These are phyloP conservation scores for Pseudocercospora ulei DNA, from an alignment of 2,329 filamentous ascomycete species.

Conservation along the genomic window DNA sequence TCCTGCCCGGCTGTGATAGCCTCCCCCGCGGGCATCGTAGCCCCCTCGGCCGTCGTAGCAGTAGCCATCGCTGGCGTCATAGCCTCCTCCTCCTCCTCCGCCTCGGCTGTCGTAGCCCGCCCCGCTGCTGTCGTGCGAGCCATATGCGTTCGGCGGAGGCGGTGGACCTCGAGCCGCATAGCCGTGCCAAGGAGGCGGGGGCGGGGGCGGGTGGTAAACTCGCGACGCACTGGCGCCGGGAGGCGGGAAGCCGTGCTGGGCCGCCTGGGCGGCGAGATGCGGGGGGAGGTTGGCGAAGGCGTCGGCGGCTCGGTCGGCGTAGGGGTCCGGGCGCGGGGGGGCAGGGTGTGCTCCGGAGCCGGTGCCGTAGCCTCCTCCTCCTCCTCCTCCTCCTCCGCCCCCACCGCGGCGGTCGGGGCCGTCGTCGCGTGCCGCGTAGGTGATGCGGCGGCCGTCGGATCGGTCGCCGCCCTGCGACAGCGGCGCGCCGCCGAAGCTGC, in stretches of 20 bases:
- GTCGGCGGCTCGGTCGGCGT: slow-evolving; percentile 18
- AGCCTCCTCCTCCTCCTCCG: slow-evolving; percentile 25
- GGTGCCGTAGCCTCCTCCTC: slow-evolving; percentile 21
- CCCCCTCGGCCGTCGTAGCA: slow-evolving; percentile 12
- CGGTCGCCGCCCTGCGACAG: slow-evolving; percentile 44
- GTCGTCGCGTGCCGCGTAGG: slow-evolving; percentile 40
- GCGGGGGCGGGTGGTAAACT: slow-evolving; percentile 13
- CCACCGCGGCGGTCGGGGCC: slow-evolving; percentile 23
- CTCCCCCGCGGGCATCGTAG: slow-evolving; percentile 12
- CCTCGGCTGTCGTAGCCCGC: slow-evolving; percentile 21
- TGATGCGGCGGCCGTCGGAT: slow-evolving; percentile 44
- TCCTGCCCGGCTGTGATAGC: slow-evolving; percentile 12
- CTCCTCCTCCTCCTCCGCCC: slow-evolving; percentile 16
- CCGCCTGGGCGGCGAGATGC: slow-evolving; percentile 32
- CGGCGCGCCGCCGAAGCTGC: slow-evolving; percentile 60
- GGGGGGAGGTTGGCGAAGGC: slow-evolving; percentile 30
- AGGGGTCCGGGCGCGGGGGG: slow-evolving; percentile 12
- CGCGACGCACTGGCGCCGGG: slow-evolving; percentile 19
- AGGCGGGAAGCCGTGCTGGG: slow-evolving; percentile 30
- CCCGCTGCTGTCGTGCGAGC: slow-evolving; percentile 19
- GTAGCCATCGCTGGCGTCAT: slow-evolving; percentile 26
- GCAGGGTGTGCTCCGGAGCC: slow-evolving; percentile 22
- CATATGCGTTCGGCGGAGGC: slow-evolving; percentile 25
- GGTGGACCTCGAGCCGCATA: slow-evolving; percentile 18
- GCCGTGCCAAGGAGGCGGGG: slow-evolving; percentile 19